Base-by-base conservation (phyloP, 331 rosid genomes). In the Pyrus hybrid region DNA sequence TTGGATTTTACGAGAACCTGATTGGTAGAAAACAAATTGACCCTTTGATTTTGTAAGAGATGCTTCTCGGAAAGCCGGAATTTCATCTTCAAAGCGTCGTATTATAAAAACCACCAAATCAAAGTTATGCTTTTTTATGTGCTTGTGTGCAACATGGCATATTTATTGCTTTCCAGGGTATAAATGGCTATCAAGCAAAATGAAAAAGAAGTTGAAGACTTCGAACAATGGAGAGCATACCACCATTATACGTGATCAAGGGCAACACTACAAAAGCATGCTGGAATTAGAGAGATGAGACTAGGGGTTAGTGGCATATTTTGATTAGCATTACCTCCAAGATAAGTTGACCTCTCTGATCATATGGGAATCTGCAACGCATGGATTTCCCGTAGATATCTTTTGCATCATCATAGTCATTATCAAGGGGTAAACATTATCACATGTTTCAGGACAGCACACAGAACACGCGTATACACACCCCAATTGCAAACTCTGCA, bases 321-420 rank as follows among this genome's bases (percentile, higher is more conserved):
- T 57, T n/a, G 66, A 81, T 81, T 35, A 32, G 77, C 72, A 62
- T 83, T 63, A 95, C 99, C 97, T 95, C 99, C 83, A 95, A 80
- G 73, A 95, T 85, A 63, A 95, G 83, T 47, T 97, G 90, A 60
- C 97, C 93, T 37, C 85, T 89, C 74, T 83, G 90, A 80, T 95
- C 96, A 79, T 92, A 95, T 49, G 99, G 96, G 80, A 92, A 95
- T 87, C 97, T 89, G 53, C 91, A 93, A 28, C 77, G 79, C 92
- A 95, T 90, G 81, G 96, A 84, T 79, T 90, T 90, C 79, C 97
- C 96, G 47, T 83, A 78, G 76, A 90, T 86, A 83, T 95, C 97
- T 74, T 80, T 90, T 73, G 97, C 97, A 79, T 95, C 97, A 76
- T 87, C 96, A 67, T 87, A 92, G 85, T 95, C 97, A 77, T 78